Percentiles rank a stretch among this genome's conserved stretches.
Evolutionary conservation across 352 stramenopile species (phyloP).

Genomic region (Globisporangium camurandrum): DNA sequence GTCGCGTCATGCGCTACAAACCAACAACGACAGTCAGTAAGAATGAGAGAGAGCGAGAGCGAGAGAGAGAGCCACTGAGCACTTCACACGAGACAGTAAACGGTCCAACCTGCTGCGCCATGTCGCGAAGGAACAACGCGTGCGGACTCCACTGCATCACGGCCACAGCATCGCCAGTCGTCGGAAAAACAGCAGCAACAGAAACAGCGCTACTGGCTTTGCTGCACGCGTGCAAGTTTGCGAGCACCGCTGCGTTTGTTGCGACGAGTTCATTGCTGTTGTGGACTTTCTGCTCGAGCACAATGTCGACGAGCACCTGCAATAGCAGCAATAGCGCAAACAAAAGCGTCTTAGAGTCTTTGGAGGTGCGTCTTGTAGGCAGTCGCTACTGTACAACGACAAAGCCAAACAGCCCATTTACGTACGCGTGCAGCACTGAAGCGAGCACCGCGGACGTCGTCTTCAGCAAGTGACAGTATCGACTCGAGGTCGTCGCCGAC

Average conservation of each 20-base stretch:
- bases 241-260: constrained; percentile 25
- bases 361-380: no score
- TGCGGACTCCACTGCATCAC: no score
- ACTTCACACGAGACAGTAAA: no score
- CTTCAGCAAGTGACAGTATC: constrained; percentile 35
- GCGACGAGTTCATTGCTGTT: constrained; percentile 31
- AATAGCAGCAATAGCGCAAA: no score
- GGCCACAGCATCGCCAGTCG: no score
- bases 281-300: constrained; percentile 53
- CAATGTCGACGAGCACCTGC: constrained; percentile 45
- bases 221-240: constrained; percentile 9
- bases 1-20: constrained; percentile 35
- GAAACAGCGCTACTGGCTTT: not conserved
- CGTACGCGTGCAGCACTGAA: constrained; percentile 45
- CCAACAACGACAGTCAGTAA: not conserved
- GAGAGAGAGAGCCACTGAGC: no score
- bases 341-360: no score
- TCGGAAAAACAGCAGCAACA: no score
- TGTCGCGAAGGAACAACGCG: constrained; percentile 35
- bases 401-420: no score
- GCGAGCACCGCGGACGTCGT: constrained; percentile 27
- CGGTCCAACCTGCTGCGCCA: constrained; percentile 57
- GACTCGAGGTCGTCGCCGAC: constrained; percentile 34
- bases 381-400: no score
- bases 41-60: no score